Base-by-base conservation (phyloP, 495 filamentous ascomycete genomes). In the Glonium stellatum region DNA sequence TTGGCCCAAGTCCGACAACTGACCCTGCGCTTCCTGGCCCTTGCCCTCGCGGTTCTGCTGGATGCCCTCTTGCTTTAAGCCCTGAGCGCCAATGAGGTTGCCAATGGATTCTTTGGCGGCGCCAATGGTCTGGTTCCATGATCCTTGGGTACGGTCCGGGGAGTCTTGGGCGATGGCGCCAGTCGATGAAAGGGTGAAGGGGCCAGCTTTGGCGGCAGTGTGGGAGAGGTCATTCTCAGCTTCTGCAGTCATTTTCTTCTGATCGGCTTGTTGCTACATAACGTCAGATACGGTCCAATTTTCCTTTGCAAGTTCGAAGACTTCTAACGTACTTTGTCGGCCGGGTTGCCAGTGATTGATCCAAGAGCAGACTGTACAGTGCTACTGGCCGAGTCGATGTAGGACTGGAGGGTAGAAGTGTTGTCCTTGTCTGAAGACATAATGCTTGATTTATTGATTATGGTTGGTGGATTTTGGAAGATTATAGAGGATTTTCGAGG, bases 121-220 rank as follows among this genome's bases (percentile, higher is more conserved):
- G 57, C 92, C 92, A 41, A 91, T 63, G 42, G 87, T 93, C 75
- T 97, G 91, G 76, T 96, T 88, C 82, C 87, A 92, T 41, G 80
- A 77, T 35, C 92, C 92, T 5, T 80, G 71, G 18, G 77, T 70
- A 62, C 92, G 88, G 72, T 91, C 76, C 8, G 83, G 78, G 71
- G 90, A 76, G 74, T 96, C 88, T 65, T 82, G 77, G 41, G 87
- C 82, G 54, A 89, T 76, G 49, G 83, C 84, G 46, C 89, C 92
- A 4, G 85, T 81, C 51, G 83, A 75, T 23, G 86, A 84, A 60
- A 88, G 80, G 18, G 82, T 82, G 59, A 84, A 69, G 48, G 84
- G 82, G 19, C 87, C 90, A 22, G 86, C 62, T 69, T 90, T 92
- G 67, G 77, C 82, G 27, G 86, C 79, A 10, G 86, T 82, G 71